Conservation (phyloP, 140 eudicot genomes). For the Cichorium intybus region DNA sequence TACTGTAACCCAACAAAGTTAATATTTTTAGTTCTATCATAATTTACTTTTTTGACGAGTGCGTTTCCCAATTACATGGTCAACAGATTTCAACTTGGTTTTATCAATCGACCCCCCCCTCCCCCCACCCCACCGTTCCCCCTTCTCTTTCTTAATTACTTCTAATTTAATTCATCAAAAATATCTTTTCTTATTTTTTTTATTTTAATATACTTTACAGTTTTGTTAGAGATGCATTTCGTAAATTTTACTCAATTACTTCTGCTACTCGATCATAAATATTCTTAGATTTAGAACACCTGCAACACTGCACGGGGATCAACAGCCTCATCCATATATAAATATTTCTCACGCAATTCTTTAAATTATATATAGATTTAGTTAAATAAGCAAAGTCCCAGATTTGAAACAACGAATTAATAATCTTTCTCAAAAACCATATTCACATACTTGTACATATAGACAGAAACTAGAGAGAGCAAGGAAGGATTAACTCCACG, state of each 20-base stretch:
- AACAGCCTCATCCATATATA: slow-evolving; percentile 32
- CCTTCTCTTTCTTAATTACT: slow-evolving; percentile 38
- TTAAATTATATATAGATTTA: not conserved
- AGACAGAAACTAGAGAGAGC: not conserved
- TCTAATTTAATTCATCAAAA: slow-evolving; percentile 17
- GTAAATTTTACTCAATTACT: slow-evolving; percentile 35
- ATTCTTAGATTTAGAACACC: slow-evolving; percentile 43
- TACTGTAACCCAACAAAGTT: slow-evolving; percentile 49
- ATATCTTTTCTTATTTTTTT: slow-evolving; percentile 9
- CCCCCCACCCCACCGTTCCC: no score
- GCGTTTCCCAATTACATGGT: slow-evolving; percentile 83
- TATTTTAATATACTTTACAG: slow-evolving; percentile 7
- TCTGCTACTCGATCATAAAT: slow-evolving; percentile 36
- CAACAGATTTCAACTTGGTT: slow-evolving; percentile 91
- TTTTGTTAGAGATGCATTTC: slow-evolving; percentile 16
- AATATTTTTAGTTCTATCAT: slow-evolving; percentile 40
- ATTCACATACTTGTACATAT: not conserved
- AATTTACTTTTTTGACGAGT: slow-evolving; percentile 63
- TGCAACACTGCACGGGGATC: slow-evolving; percentile 70
- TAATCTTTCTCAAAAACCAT: not conserved
- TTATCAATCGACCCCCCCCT: slow-evolving; percentile 48
- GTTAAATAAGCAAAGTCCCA: not conserved
- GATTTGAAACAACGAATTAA: not conserved
- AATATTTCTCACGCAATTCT: not conserved
- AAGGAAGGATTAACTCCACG: not conserved